phyloP scores from a whole-genome alignment of 768 basidiomycete species.

The Postia placenta region DNA sequence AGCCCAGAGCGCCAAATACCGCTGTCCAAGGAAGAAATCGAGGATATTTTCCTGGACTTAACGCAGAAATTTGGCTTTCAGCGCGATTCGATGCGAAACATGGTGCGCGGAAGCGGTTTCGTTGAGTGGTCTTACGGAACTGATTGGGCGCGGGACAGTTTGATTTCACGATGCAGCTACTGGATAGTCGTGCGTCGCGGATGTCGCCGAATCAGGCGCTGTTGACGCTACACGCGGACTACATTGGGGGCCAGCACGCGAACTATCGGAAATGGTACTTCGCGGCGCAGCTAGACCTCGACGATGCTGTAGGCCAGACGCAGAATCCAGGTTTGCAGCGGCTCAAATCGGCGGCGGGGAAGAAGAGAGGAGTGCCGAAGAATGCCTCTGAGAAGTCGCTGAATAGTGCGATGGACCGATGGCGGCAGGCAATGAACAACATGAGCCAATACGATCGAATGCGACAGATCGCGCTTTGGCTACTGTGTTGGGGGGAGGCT shows the following conservation, averaged over 20 bases:
- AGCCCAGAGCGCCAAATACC: slow-evolving; percentile 87
- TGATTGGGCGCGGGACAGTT: slow-evolving; percentile 43
- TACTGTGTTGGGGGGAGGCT: slow-evolving; percentile 97
- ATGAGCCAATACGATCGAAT: slow-evolving; percentile 99
- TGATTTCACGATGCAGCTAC: slow-evolving; percentile 95
- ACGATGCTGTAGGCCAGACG: slow-evolving; percentile 89
- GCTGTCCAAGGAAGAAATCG: slow-evolving; percentile 98
- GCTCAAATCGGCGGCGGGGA: slow-evolving; percentile 64
- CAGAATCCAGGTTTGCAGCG: slow-evolving; percentile 89
- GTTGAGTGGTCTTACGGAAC: neutral
- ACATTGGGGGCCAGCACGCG: slow-evolving; percentile 96
- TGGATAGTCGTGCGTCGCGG: slow-evolving; percentile 93
- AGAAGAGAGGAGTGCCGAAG: slow-evolving; percentile 48
- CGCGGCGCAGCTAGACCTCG: slow-evolving; percentile 96
- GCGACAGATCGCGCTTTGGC: slow-evolving; percentile 90
- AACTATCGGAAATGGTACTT: slow-evolving; percentile 99
- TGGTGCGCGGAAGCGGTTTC: slow-evolving; percentile 42
- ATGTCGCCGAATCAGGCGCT: slow-evolving; percentile 97
- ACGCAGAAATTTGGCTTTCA: slow-evolving; percentile 99
- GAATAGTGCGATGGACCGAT: slow-evolving; percentile 80
- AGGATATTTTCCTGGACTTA: slow-evolving; percentile 95
- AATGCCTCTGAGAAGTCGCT: slow-evolving; percentile 58
- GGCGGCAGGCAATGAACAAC: slow-evolving; percentile 97
- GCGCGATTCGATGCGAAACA: slow-evolving; percentile 91
- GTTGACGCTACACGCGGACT: slow-evolving; percentile 94